Evolutionary conservation across 2,329 filamentous ascomycete genomes (phyloP).

Genomic region (Chalara sp.): DNA sequence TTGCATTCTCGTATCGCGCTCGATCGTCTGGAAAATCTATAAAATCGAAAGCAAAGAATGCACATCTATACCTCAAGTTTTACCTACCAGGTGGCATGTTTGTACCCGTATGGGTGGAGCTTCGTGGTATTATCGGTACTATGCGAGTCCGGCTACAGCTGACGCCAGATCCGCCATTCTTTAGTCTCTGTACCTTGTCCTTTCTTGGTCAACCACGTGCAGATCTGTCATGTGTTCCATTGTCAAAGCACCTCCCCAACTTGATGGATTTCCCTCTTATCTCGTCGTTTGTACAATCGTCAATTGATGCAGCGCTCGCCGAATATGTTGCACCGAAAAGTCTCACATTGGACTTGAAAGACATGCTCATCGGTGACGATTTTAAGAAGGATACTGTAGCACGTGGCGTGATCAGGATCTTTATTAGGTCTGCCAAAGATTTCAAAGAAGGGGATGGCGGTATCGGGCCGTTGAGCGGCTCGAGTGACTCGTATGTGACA

Average conservation of each 20-base stretch:
- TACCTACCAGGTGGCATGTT: constrained; percentile 52
- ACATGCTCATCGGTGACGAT: constrained; percentile 71
- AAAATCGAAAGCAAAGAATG: constrained; percentile 59
- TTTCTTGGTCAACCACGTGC: constrained; percentile 72
- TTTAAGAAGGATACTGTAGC: constrained; percentile 69
- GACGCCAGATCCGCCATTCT: constrained; percentile 70
- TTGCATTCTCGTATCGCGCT: constrained; percentile 67
- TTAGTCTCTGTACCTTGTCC: constrained; percentile 66
- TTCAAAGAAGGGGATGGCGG: constrained; percentile 66
- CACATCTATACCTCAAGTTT: constrained; percentile 66
- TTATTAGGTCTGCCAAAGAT: constrained; percentile 58
- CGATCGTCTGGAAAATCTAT: constrained; percentile 54
- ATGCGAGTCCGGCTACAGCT: constrained; percentile 64
- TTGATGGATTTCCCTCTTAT: constrained; percentile 72
- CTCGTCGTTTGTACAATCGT: constrained; percentile 69
- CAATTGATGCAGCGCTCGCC: constrained; percentile 66
- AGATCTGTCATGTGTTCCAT: constrained; percentile 61
- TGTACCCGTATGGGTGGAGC: constrained; percentile 66
- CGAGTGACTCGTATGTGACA: constrained; percentile 64
- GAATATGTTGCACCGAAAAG: constrained; percentile 74
- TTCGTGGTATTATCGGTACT: constrained; percentile 65
- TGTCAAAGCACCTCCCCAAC: constrained; percentile 63
- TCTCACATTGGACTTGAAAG: constrained; percentile 65
- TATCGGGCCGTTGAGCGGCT: constrained; percentile 53
- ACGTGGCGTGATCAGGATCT: constrained; percentile 58